phyloP scores from a whole-genome alignment of 192 early-diverging fungal genomes.

The Backusella parvicylindrica region DNA sequence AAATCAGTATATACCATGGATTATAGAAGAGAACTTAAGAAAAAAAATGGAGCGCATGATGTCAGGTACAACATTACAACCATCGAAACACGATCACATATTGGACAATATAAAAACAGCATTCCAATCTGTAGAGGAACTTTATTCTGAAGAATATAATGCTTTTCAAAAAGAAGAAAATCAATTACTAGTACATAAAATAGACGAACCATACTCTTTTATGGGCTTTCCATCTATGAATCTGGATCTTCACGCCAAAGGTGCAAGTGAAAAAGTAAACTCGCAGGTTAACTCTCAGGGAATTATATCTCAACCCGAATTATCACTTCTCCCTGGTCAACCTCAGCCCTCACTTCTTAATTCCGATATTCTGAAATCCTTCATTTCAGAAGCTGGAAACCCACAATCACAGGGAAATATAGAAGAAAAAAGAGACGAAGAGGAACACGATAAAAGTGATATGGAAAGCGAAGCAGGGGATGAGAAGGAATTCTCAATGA shows the following conservation, averaged over 20 bases:
- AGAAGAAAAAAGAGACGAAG: neutral
- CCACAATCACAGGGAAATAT: too few species aligned
- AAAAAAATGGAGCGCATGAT: neutral
- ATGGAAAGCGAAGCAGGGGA: neutral
- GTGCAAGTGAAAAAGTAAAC: neutral
- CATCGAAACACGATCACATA: neutral
- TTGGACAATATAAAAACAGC: slow-evolving; percentile 34
- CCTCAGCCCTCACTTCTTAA: neutral
- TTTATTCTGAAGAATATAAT: slow-evolving; percentile 18
- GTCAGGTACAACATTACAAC: neutral
- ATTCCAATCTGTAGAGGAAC: slow-evolving; percentile 41
- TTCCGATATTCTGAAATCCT: neutral
- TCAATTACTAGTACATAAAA: neutral
- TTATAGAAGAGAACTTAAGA: slow-evolving; percentile 3
- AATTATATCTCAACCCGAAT: neutral
- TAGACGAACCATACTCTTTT: neutral
- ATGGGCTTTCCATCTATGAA: neutral
- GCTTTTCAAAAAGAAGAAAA: neutral
- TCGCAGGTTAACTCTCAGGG: neutral
- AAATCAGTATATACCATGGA: slow-evolving; percentile 10
- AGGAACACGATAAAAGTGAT: neutral
- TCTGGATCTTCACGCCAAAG: neutral
- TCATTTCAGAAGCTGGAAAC: neutral
- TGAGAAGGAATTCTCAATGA: neutral
- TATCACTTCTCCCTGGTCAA: neutral